Conservation (phyloP, 192 early-diverging fungal species). For the Radiomyces spectabilis region DNA sequence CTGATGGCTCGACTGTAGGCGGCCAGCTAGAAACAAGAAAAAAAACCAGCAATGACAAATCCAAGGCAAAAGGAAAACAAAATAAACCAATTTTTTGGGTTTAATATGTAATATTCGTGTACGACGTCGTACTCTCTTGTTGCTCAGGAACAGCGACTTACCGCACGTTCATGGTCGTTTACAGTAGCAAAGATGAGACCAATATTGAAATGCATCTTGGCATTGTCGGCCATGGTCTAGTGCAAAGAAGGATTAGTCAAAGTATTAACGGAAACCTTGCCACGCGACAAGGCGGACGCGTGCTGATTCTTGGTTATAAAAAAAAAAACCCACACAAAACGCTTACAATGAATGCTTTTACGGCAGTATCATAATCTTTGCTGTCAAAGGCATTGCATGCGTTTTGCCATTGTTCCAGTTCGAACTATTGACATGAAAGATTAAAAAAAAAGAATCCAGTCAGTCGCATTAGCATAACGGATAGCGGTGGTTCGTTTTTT, state of each 20-base stretch:
- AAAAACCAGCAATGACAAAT: slow-evolving; percentile 3
- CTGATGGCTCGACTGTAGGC: slow-evolving; percentile 67
- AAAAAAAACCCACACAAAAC: not conserved
- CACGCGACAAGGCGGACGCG: too few species aligned
- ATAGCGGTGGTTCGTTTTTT: not conserved
- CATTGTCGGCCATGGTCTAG: slow-evolving; percentile 77
- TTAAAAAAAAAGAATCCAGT: too few species aligned
- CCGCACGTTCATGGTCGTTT: slow-evolving; percentile 70
- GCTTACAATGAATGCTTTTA: slow-evolving; percentile 64
- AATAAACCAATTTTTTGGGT: not conserved
- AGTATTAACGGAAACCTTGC: too few species aligned
- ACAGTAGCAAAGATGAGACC: slow-evolving; percentile 72
- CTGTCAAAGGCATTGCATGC: slow-evolving; percentile 71
- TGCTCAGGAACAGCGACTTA: slow-evolving; percentile 40
- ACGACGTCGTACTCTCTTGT: not conserved
- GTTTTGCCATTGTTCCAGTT: slow-evolving; percentile 78
- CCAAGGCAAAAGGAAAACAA: not conserved
- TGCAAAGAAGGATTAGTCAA: slow-evolving; percentile 1
- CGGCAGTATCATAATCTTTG: slow-evolving; percentile 57
- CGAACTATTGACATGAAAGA: slow-evolving; percentile 37
- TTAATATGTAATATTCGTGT: not conserved
- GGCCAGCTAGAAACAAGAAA: slow-evolving; percentile 48
- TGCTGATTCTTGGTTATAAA: not conserved
- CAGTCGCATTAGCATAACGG: not conserved
- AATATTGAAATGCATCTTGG: slow-evolving; percentile 97